phyloP scores from a whole-genome alignment of 176 grass and related monocot genomes.

The Metroxylon sagu region DNA sequence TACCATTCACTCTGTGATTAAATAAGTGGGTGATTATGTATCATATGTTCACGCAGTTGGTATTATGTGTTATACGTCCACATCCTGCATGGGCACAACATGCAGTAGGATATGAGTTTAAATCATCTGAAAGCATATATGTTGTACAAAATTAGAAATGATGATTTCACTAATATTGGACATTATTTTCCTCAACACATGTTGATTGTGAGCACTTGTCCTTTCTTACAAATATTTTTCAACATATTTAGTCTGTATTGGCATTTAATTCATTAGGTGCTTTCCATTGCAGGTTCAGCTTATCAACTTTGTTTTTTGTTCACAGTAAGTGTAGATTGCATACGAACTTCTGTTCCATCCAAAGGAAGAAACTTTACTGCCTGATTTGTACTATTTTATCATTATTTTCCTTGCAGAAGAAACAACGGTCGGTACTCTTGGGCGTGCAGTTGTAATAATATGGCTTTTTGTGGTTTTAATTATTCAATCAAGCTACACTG shows the following conservation, averaged over 20 bases:
- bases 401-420: slow-evolving; percentile 46
- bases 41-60: no score
- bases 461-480: slow-evolving; percentile 97
- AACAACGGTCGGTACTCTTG: slow-evolving; percentile 65
- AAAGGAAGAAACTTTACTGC: background rate
- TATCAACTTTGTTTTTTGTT: slow-evolving; percentile 96
- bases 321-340: slow-evolving; percentile 60
- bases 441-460: slow-evolving; percentile 82
- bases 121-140: no score
- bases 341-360: slow-evolving; percentile 1
- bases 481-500: slow-evolving; percentile 93
- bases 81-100: no score
- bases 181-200: no score
- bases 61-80: no score
- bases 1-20: no score
- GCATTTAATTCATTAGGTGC: slow-evolving; percentile 4
- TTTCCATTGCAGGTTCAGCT: slow-evolving; percentile 76
- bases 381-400: background rate
- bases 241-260: no score
- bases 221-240: background rate
- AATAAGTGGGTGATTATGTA: no score
- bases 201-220: no score
- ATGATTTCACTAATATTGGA: no score
- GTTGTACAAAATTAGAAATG: no score
- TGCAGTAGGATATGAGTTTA: no score